These are phyloP conservation scores for Fusarium paranaense DNA, from an alignment of 2,329 filamentous ascomycete genomes.

Conservation along the genomic window DNA sequence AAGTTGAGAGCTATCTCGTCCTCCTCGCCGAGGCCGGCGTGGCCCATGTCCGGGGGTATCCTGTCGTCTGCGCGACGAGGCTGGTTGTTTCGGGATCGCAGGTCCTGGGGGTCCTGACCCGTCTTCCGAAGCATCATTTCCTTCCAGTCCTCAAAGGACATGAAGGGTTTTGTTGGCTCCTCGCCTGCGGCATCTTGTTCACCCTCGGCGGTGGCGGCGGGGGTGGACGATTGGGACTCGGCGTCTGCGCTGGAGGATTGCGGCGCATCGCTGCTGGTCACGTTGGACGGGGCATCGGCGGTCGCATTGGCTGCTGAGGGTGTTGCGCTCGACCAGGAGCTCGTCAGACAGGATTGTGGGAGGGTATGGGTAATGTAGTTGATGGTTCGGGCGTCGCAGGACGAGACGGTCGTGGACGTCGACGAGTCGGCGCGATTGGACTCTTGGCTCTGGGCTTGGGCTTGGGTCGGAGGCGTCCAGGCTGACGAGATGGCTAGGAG, in stretches of 20 bases:
- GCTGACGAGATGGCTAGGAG: constrained; percentile 16
- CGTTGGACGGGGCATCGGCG: neutral
- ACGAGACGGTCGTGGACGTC: constrained; percentile 19
- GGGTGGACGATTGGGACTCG: constrained; percentile 5
- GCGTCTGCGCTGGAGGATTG: constrained; percentile 11
- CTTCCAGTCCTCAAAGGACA: constrained; percentile 99
- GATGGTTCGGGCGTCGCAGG: constrained; percentile 72
- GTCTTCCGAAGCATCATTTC: constrained; percentile 88
- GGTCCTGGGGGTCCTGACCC: constrained; percentile 77
- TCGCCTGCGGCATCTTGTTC: constrained; percentile 33
- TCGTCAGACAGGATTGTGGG: constrained; percentile 79
- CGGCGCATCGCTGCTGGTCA: constrained; percentile 11
- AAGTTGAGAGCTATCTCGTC: constrained; percentile 79
- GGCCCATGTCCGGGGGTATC: constrained; percentile 71
- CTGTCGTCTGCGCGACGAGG: constrained; percentile 59
- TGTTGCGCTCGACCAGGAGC: constrained; percentile 62
- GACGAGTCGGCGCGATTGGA: constrained; percentile 18
- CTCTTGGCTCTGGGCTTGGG: constrained; percentile 10
- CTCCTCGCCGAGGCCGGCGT: constrained; percentile 88
- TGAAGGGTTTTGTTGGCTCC: constrained; percentile 67
- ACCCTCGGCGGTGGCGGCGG: constrained; percentile 10
- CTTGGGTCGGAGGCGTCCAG: constrained; percentile 12
- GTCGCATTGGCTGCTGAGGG: constrained; percentile 23
- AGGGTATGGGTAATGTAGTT: constrained; percentile 86
- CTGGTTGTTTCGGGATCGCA: constrained; percentile 72